Conservation (phyloP, 2,329 filamentous ascomycete genomes). For the Ilyonectria destructans region DNA sequence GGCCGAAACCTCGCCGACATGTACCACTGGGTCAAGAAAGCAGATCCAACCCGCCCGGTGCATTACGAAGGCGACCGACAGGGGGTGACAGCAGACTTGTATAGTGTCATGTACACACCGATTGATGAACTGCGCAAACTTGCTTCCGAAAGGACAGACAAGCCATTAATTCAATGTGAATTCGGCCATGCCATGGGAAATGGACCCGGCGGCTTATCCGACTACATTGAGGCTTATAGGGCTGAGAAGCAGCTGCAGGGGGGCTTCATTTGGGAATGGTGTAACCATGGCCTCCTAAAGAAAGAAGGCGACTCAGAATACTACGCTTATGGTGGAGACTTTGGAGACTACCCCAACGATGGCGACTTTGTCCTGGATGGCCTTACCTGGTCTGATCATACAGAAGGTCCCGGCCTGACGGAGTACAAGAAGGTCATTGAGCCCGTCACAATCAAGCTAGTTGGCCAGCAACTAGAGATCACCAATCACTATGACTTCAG, state of each 20-base stretch:
- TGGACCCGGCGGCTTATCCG: conserved; percentile 76
- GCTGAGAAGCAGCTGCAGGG: conserved; percentile 68
- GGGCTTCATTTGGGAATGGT: conserved; percentile 78
- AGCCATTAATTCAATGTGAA: conserved; percentile 73
- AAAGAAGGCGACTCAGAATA: conserved; percentile 10
- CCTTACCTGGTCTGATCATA: conserved; percentile 49
- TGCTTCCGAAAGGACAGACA: conserved; percentile 42
- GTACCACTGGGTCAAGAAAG: conserved; percentile 74
- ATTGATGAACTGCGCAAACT: conserved; percentile 54
- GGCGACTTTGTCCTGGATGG: conserved; percentile 74
- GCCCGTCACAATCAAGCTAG: neutral
- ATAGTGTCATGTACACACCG: conserved; percentile 76
- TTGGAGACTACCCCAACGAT: conserved; percentile 74
- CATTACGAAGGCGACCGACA: conserved; percentile 78
- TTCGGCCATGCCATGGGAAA: conserved; percentile 80
- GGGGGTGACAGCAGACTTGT: conserved; percentile 74
- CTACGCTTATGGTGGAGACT: conserved; percentile 73
- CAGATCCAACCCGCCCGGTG: conserved; percentile 70
- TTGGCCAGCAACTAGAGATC: neutral
- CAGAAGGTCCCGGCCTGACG: conserved; percentile 23
- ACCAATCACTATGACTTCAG: conserved; percentile 34
- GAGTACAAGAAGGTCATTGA: conserved; percentile 39
- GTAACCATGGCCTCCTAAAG: conserved; percentile 62
- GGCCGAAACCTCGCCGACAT: conserved; percentile 78
- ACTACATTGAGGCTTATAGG: conserved; percentile 78